These are phyloP conservation scores for Hysterangium stoloniferum DNA, from an alignment of 768 basidiomycete species.

Conservation along the genomic window DNA sequence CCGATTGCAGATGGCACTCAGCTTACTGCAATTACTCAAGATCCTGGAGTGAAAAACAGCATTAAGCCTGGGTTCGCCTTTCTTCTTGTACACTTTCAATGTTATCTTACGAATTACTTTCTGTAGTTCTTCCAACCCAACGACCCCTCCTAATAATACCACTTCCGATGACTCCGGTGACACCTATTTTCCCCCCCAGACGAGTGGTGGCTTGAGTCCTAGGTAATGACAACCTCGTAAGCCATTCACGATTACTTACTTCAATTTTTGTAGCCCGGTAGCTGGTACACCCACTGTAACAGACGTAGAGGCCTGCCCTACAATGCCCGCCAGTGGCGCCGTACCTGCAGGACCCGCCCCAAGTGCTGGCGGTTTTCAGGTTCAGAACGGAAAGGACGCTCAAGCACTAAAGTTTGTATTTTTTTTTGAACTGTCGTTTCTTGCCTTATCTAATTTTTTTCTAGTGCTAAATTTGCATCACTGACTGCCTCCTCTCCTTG, in stretches of 20 bases:
- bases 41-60: slow-evolving; percentile 25
- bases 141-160: slow-evolving; percentile 17
- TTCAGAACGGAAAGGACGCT: slow-evolving; percentile 27
- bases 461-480: slow-evolving; percentile 25
- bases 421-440: not conserved
- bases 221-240: too few relatives aligned
- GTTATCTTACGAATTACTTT: not conserved
- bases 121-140: slow-evolving; percentile 5
- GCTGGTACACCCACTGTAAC: not conserved
- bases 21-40: slow-evolving; percentile 27
- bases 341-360: not conserved
- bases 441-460: not conserved
- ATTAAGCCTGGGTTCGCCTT: slow-evolving; percentile 3
- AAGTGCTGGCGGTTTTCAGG: slow-evolving; percentile 1
- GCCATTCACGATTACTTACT: not conserved
- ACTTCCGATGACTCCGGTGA: not conserved
- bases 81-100: not conserved
- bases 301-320: not conserved
- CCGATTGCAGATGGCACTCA: slow-evolving; percentile 44
- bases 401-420: slow-evolving; percentile 16
- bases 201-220: too few relatives aligned
- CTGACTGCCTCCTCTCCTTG: slow-evolving; percentile 18
- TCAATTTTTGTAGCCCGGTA: not conserved
- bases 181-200: not conserved
- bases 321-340: not conserved